These are phyloP conservation scores for Austroboletus festivus DNA, from an alignment of 768 basidiomycete genomes.

Conservation along the genomic window DNA sequence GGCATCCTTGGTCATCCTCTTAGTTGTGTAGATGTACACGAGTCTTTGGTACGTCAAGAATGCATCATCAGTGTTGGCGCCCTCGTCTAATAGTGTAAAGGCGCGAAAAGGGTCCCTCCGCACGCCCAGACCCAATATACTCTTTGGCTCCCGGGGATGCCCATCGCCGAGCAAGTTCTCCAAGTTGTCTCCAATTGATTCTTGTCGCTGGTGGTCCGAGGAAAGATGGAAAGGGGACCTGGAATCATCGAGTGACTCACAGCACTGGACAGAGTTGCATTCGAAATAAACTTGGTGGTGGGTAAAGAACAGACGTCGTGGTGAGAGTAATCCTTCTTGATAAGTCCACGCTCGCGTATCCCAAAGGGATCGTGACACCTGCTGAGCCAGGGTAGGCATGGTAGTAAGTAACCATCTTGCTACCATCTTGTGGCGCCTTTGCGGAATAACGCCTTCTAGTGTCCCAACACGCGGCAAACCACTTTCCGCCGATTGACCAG, in stretches of 20 bases:
- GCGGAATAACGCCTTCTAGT: conserved; percentile 5
- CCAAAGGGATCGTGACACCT: conserved; percentile 14
- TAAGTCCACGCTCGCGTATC: conserved; percentile 14
- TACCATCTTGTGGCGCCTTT: conserved; percentile 6
- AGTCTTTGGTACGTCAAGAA: conserved; percentile 4
- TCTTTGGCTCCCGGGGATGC: neutral
- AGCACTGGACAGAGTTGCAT: conserved; percentile 10
- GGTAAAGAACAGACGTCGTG: conserved; percentile 18
- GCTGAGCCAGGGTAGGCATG: conserved; percentile 9
- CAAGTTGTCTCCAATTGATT: neutral
- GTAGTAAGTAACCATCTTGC: conserved; percentile 3
- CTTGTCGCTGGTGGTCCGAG: conserved; percentile 2
- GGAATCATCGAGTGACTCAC: conserved; percentile 13
- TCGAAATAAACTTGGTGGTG: conserved; percentile 19
- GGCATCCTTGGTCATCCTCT: conserved; percentile 3
- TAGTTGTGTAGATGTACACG: conserved; percentile 4
- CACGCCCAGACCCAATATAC: conserved; percentile 3
- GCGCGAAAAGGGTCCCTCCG: conserved; percentile 11
- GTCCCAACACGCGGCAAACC: conserved; percentile 17
- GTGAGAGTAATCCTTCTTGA: conserved; percentile 18
- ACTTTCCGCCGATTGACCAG: conserved; percentile 2
- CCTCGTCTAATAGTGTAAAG: neutral
- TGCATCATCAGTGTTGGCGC: neutral
- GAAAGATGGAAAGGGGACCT: conserved; percentile 10
- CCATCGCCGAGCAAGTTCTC: no score